These are phyloP conservation scores for Saccharomycopsis javanensis DNA, from an alignment of 805 yeast species.

Conservation along the genomic window DNA sequence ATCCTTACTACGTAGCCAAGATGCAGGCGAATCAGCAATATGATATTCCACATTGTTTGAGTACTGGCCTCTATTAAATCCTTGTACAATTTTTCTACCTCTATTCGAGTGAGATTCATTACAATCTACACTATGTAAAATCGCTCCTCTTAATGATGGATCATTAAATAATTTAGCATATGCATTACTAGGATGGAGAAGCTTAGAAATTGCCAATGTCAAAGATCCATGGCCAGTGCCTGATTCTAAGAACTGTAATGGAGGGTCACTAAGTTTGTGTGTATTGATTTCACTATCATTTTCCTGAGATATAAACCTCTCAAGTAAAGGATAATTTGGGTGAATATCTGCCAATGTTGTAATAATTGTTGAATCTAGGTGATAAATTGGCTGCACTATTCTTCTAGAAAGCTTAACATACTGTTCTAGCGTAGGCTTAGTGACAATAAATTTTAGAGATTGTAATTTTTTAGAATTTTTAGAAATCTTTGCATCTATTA, in stretches of 20 bases:
- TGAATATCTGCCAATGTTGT: conserved; percentile 39
- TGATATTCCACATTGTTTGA: conserved; percentile 37
- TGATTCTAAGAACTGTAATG: conserved; percentile 38
- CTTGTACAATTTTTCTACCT: conserved; percentile 33
- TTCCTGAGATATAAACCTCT: not conserved
- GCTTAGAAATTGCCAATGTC: conserved; percentile 33
- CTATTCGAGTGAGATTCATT: conserved; percentile 31
- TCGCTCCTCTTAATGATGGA: conserved; percentile 30
- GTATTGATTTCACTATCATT: not conserved
- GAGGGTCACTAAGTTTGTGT: conserved; percentile 19
- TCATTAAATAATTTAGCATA: conserved; percentile 24
- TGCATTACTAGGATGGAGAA: conserved; percentile 37
- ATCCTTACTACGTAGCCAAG: conserved; percentile 28
- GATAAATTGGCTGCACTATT: conserved; percentile 43
- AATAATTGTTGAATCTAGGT: conserved; percentile 39
- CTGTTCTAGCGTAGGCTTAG: conserved; percentile 36
- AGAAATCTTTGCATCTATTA: conserved; percentile 19
- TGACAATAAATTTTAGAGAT: not conserved
- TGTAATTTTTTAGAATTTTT: not conserved
- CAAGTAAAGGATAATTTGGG: conserved; percentile 30
- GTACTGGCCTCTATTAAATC: conserved; percentile 36
- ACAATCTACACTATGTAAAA: conserved; percentile 38
- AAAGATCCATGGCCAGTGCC: conserved; percentile 50
- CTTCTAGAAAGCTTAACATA: conserved; percentile 32
- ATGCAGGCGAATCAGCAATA: conserved; percentile 31